Conservation (phyloP, 2,329 filamentous ascomycete species). For the Aspergillus melleus region DNA sequence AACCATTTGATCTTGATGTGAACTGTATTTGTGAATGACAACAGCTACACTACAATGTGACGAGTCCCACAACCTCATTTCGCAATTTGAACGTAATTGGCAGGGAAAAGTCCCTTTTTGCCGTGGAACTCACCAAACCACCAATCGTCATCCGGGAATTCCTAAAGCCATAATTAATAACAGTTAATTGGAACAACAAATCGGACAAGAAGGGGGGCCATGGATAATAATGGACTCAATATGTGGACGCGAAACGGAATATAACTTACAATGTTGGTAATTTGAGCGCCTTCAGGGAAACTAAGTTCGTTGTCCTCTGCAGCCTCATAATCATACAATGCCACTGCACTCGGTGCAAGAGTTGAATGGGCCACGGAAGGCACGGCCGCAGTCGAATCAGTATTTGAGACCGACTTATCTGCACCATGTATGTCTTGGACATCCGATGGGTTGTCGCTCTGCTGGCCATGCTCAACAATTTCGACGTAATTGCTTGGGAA, state of each 20-base stretch:
- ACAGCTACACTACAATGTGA: background rate
- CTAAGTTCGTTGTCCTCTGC: constrained; percentile 86
- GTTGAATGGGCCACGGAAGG: constrained; percentile 30
- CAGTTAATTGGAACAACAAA: background rate
- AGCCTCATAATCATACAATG: constrained; percentile 93
- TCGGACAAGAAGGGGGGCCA: background rate
- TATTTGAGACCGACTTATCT: constrained; percentile 36
- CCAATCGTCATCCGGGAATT: constrained; percentile 99
- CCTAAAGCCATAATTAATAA: constrained; percentile 49
- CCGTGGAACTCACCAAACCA: constrained; percentile 89
- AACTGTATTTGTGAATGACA: background rate
- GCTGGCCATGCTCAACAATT: constrained; percentile 64
- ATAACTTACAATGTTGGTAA: constrained; percentile 70
- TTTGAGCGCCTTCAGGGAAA: constrained; percentile 85
- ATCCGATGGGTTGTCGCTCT: constrained; percentile 16
- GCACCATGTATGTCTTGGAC: constrained; percentile 29
- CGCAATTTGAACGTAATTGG: constrained; percentile 48
- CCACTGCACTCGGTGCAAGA: constrained; percentile 69
- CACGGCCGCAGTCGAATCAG: constrained; percentile 37
- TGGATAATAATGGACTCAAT: background rate
- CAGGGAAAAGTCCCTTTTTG: constrained; percentile 74
- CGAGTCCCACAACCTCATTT: constrained; percentile 1
- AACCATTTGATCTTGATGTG: background rate
- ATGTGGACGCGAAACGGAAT: background rate
- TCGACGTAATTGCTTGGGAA: constrained; percentile 99